These are phyloP conservation scores for Mycena filopes DNA, from an alignment of 768 basidiomycete genomes.

Conservation along the genomic window DNA sequence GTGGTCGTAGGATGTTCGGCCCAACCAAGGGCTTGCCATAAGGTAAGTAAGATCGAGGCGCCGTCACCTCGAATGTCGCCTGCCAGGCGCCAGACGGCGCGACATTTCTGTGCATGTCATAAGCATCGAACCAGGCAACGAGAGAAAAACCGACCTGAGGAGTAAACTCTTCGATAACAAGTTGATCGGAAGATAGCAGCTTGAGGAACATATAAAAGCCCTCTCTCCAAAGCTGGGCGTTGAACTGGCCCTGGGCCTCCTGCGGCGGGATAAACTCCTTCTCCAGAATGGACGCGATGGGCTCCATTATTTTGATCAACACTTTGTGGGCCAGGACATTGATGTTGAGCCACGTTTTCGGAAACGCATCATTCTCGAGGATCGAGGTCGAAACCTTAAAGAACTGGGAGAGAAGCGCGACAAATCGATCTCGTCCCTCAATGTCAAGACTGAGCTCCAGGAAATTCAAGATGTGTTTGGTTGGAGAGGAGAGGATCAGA, in stretches of 20 bases:
- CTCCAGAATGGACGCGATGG: constrained; percentile 80
- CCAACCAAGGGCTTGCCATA: constrained; percentile 91
- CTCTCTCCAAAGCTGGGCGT: constrained; percentile 82
- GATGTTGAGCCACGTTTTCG: constrained; percentile 90
- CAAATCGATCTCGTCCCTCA: constrained; percentile 86
- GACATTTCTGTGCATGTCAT: constrained; percentile 74
- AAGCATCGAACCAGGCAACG: background rate
- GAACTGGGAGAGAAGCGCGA: constrained; percentile 75
- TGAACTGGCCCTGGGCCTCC: constrained; percentile 72
- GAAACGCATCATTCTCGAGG: constrained; percentile 88
- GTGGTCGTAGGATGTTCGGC: constrained; percentile 66
- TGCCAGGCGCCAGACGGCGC: constrained; percentile 95
- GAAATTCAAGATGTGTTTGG: constrained; percentile 80
- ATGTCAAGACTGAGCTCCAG: constrained; percentile 86
- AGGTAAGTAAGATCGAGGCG: constrained; percentile 75
- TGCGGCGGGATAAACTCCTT: constrained; percentile 82
- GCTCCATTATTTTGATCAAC: constrained; percentile 88
- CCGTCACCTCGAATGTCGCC: constrained; percentile 96
- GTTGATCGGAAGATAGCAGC: constrained; percentile 87
- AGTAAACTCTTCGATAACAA: constrained; percentile 94
- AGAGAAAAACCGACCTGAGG: constrained; percentile 70
- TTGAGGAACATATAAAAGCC: constrained; percentile 85
- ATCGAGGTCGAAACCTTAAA: constrained; percentile 87
- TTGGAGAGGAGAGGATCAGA: constrained; percentile 82
- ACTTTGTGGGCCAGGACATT: constrained; percentile 90